A percentile compares a stretch with the other conserved stretches of the same genome.
These are phyloP conservation scores for Nannizzia gypsea DNA, from an alignment of 2,329 filamentous ascomycete genomes.

Conservation along the genomic window DNA sequence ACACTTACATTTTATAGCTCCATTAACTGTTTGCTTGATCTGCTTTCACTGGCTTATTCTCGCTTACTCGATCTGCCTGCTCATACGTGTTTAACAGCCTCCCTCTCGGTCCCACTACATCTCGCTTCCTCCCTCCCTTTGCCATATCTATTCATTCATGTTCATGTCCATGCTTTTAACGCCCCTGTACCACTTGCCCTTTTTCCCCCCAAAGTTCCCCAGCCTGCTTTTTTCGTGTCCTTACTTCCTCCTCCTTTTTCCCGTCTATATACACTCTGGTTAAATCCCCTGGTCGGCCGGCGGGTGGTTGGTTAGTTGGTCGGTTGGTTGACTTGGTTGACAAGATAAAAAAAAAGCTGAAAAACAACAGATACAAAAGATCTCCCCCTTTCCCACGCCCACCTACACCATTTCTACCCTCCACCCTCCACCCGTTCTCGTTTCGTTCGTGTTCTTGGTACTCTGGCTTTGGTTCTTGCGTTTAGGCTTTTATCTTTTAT, in stretches of 20 bases:
- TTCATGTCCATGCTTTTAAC: not conserved
- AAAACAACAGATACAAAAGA: not conserved
- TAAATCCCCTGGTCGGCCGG: not conserved
- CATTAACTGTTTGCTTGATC: not conserved
- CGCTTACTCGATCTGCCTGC: not conserved
- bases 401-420: not conserved
- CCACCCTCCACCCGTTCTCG: not conserved
- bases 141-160: not conserved
- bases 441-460: not conserved
- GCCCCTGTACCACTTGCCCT: not conserved
- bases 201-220: not conserved
- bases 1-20: not conserved
- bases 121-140: not conserved
- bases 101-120: not conserved
- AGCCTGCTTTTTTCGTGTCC: not conserved
- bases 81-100: not conserved
- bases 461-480: not conserved
- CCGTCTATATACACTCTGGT: not conserved
- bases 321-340: not conserved
- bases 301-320: not conserved
- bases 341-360: too few species aligned
- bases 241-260: not conserved
- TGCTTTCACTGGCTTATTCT: not conserved
- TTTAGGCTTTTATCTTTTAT: not conserved
- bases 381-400: not conserved